Conservation (phyloP, 108 stramenopile genomes). For the Phaeodactylum tricornutum region DNA sequence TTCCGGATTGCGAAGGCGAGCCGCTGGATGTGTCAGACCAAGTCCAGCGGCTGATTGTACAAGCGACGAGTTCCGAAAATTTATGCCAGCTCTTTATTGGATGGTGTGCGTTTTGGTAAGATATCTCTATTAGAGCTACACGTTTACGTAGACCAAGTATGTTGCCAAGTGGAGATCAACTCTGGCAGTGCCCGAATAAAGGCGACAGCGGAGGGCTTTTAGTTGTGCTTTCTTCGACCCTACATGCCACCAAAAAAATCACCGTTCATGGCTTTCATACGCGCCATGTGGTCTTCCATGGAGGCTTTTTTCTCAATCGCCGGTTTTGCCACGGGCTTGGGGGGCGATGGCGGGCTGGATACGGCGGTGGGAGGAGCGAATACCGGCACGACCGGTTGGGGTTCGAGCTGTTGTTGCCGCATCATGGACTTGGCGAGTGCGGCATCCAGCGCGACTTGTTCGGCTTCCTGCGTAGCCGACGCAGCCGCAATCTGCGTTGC, state of each 20-base stretch:
- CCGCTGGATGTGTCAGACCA: conserved; percentile 87
- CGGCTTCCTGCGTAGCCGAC: conserved; percentile 26
- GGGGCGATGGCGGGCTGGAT: conserved; percentile 11
- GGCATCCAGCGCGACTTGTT: conserved; percentile 28
- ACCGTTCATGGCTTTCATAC: conserved; percentile 65
- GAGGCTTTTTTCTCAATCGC: conserved; percentile 13
- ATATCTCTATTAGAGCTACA: too few relatives aligned
- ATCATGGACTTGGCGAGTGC: conserved; percentile 29
- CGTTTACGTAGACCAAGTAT: too few relatives aligned
- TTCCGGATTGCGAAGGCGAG: conserved; percentile 47
- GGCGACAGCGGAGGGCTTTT: too few relatives aligned
- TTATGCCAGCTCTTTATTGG: conserved; percentile 93
- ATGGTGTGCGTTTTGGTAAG: conserved; percentile 88
- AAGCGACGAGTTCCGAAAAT: conserved; percentile 94
- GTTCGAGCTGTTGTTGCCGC: conserved; percentile 7
- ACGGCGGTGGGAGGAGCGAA: conserved; percentile 10
- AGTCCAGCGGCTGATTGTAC: conserved; percentile 92
- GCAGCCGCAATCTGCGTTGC: conserved; percentile 34
- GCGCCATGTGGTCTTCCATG: conserved; percentile 58
- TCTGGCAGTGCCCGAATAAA: too few relatives aligned
- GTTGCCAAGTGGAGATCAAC: too few relatives aligned
- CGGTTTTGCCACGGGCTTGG: background rate
- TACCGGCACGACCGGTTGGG: background rate
- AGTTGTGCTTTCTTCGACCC: too few relatives aligned
- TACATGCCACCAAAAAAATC: conserved; percentile 75